A percentile compares a stretch with the other conserved stretches of the same genome.
phyloP scores from a whole-genome alignment of 192 early-diverging fungal genomes.

The Thamnidium elegans region DNA sequence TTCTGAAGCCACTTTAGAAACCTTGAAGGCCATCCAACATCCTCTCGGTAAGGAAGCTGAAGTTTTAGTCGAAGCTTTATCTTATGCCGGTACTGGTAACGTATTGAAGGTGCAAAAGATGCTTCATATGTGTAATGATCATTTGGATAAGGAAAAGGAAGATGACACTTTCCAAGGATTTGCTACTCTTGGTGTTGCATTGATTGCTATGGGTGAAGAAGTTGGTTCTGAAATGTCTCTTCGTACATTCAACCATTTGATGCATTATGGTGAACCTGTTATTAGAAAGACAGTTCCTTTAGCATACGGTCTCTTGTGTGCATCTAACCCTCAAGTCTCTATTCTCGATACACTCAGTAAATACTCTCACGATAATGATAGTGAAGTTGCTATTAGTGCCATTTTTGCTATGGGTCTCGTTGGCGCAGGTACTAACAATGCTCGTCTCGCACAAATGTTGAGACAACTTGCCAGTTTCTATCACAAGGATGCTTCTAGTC shows the following conservation, averaged over 20 bases:
- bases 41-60: constrained; percentile 87
- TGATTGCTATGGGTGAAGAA: constrained; percentile 97
- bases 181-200: constrained; percentile 92
- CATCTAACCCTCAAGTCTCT: constrained; percentile 90
- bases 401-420: constrained; percentile 99
- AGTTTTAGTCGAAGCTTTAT: constrained; percentile 85
- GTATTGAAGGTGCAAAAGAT: constrained; percentile 95
- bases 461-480: constrained; percentile 96
- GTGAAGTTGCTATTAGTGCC: constrained; percentile 90
- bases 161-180: constrained; percentile 85
- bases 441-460: constrained; percentile 95
- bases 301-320: constrained; percentile 91
- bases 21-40: constrained; percentile 92
- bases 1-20: constrained; percentile 88
- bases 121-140: constrained; percentile 95
- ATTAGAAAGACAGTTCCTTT: constrained; percentile 94
- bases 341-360: constrained; percentile 96
- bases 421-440: constrained; percentile 99
- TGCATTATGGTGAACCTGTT: constrained; percentile 98
- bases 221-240: constrained; percentile 95
- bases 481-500: constrained; percentile 86
- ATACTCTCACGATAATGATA: constrained; percentile 98
- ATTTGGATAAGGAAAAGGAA: constrained; percentile 86
- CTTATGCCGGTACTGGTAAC: constrained; percentile 94
- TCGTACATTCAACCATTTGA: constrained; percentile 93